phyloP scores from a whole-genome alignment of 768 basidiomycete genomes.

The Pleurotus cornucopiae region DNA sequence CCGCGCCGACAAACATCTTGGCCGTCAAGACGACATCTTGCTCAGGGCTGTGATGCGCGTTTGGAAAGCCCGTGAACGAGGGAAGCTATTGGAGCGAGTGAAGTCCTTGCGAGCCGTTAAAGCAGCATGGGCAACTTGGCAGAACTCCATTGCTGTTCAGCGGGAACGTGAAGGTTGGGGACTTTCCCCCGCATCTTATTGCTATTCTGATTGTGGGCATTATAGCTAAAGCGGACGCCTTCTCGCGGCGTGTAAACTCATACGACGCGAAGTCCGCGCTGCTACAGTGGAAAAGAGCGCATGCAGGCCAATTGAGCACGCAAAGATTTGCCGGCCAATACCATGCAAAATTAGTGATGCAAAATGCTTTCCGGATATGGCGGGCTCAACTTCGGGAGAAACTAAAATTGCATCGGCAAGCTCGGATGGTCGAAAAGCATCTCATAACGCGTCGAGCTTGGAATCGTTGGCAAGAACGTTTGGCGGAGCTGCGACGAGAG shows the following conservation, averaged over 20 bases:
- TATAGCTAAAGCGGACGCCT: conserved; percentile 47
- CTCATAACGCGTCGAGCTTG: conserved; percentile 46
- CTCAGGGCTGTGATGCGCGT: conserved; percentile 56
- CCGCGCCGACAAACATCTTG: conserved; percentile 52
- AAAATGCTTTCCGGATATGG: conserved; percentile 48
- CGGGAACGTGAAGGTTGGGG: conserved; percentile 42
- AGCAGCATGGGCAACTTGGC: conserved; percentile 49
- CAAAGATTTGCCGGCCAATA: conserved; percentile 45
- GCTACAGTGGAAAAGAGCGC: conserved; percentile 40
- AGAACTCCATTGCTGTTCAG: conserved; percentile 33
- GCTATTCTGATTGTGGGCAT: conserved; percentile 11
- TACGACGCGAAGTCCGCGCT: conserved; percentile 30
- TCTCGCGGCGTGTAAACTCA: conserved; percentile 41
- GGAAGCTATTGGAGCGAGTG: conserved; percentile 51
- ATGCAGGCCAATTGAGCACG: conserved; percentile 42
- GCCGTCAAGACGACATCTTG: conserved; percentile 54
- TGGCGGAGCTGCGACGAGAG: conserved; percentile 40
- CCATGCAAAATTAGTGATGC: conserved; percentile 35
- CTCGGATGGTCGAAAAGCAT: conserved; percentile 48
- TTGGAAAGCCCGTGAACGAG: conserved; percentile 68
- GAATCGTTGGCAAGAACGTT: conserved; percentile 42
- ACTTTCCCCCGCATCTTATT: neutral
- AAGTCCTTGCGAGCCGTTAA: conserved; percentile 40
- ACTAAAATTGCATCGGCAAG: conserved; percentile 47
- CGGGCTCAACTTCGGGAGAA: conserved; percentile 46